phyloP scores from a whole-genome alignment of 768 basidiomycete genomes.

The Boletus coccyginus region DNA sequence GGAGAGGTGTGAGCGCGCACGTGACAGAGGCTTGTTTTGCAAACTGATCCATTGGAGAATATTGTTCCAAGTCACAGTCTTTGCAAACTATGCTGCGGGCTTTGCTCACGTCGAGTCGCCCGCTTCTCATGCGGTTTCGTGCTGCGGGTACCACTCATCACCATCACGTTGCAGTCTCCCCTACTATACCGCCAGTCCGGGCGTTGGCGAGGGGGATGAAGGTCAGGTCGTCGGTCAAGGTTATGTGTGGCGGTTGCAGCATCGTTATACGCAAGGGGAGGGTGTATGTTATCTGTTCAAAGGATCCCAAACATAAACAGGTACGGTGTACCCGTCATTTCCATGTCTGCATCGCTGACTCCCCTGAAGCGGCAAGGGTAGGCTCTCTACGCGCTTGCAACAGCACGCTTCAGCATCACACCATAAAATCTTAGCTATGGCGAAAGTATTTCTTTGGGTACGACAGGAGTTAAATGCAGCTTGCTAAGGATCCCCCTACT shows the following conservation, averaged over 20 bases:
- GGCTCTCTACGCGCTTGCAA: not conserved
- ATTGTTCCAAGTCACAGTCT: conserved; percentile 20
- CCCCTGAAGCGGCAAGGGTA: conserved; percentile 63
- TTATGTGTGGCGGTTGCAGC: conserved; percentile 92
- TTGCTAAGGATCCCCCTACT: not conserved
- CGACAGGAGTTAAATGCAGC: not conserved
- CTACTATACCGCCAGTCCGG: conserved; percentile 25
- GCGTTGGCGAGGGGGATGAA: conserved; percentile 81
- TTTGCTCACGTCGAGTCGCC: conserved; percentile 59
- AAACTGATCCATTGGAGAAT: not conserved
- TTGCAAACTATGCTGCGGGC: conserved; percentile 52
- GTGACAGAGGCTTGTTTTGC: not conserved
- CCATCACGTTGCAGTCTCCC: conserved; percentile 29
- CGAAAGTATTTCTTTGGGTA: not conserved
- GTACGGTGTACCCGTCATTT: conserved; percentile 39
- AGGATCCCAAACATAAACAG: conserved; percentile 98
- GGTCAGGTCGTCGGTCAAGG: conserved; percentile 90
- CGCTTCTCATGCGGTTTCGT: conserved; percentile 54
- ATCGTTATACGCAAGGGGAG: conserved; percentile 87
- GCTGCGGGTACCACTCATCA: conserved; percentile 34
- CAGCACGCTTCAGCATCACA: not conserved
- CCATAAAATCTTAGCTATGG: not conserved
- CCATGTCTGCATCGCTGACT: conserved; percentile 11
- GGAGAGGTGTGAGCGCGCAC: not conserved
- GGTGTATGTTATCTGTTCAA: conserved; percentile 89